Conservation (phyloP, 306 rosid genomes). For the Cucurbita maxima region DNA sequence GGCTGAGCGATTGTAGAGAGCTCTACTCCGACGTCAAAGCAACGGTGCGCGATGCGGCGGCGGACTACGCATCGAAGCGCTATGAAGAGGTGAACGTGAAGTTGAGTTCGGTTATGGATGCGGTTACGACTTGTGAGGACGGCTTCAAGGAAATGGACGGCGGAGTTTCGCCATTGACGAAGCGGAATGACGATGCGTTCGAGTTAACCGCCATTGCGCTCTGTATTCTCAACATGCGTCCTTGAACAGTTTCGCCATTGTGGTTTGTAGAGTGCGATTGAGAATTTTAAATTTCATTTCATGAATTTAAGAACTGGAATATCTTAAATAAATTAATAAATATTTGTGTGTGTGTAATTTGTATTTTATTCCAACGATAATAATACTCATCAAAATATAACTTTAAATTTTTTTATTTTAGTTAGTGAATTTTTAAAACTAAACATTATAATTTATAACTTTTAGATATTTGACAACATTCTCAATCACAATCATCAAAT, state of each 20-base stretch:
- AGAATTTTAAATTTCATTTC: too few relatives aligned
- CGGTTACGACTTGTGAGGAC: slow-evolving; percentile 60
- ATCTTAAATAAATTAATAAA: too few relatives aligned
- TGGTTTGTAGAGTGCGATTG: not conserved
- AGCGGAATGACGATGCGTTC: slow-evolving; percentile 34
- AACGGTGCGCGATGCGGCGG: slow-evolving; percentile 23
- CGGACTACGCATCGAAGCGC: slow-evolving; percentile 25
- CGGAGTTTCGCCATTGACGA: slow-evolving; percentile 35
- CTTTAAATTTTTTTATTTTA: too few relatives aligned
- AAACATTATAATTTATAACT: too few relatives aligned
- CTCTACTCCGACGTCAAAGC: slow-evolving; percentile 32
- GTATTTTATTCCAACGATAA: too few relatives aligned
- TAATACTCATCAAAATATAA: too few relatives aligned
- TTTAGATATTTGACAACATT: too few relatives aligned
- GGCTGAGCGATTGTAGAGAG: slow-evolving; percentile 45
- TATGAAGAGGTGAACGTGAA: slow-evolving; percentile 29
- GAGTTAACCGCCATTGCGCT: slow-evolving; percentile 54
- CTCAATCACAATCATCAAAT: too few relatives aligned
- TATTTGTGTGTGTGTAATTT: too few relatives aligned
- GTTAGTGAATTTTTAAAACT: too few relatives aligned
- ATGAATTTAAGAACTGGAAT: not conserved
- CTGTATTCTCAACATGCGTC: slow-evolving; percentile 36
- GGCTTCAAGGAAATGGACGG: slow-evolving; percentile 34
- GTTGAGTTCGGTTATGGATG: slow-evolving; percentile 37
- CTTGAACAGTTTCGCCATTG: not conserved